These are phyloP conservation scores for Sistotremastrum suecicum DNA, from an alignment of 768 basidiomycete genomes.

Conservation along the genomic window DNA sequence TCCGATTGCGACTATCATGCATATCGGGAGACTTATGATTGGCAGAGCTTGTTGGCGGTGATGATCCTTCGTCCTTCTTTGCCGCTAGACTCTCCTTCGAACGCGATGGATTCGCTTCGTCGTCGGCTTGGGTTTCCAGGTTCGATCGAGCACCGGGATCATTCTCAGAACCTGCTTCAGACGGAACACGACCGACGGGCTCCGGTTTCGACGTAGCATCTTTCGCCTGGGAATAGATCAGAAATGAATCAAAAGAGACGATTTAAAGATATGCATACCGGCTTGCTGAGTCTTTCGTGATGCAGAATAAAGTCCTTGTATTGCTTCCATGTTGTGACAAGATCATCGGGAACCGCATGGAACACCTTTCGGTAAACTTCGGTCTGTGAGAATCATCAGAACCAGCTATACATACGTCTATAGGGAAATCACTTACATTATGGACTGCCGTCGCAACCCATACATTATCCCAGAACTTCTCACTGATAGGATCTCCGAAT, in stretches of 20 bases:
- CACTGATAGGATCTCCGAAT: slow-evolving; percentile 82
- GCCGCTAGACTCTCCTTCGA: slow-evolving; percentile 6
- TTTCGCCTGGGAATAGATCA: slow-evolving; percentile 24
- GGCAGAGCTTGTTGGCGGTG: slow-evolving; percentile 11
- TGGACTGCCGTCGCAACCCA: slow-evolving; percentile 82
- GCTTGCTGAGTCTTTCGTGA: slow-evolving; percentile 62
- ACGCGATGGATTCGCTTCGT: slow-evolving; percentile 12
- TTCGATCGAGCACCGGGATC: slow-evolving; percentile 14
- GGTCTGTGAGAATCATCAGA: slow-evolving; percentile 37
- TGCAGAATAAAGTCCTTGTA: slow-evolving; percentile 74
- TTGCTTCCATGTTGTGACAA: slow-evolving; percentile 89
- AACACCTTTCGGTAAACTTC: slow-evolving; percentile 95
- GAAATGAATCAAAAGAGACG: slow-evolving; percentile 2
- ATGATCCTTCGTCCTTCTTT: slow-evolving; percentile 4
- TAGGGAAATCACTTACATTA: slow-evolving; percentile 45
- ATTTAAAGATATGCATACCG: slow-evolving; percentile 27
- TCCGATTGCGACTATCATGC: slow-evolving; percentile 22
- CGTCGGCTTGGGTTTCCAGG: slow-evolving; percentile 6
- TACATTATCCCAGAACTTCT: slow-evolving; percentile 78
- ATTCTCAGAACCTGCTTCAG: slow-evolving; percentile 35
- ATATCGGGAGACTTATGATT: slow-evolving; percentile 16
- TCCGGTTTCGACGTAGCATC: slow-evolving; percentile 23
- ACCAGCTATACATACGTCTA: background rate
- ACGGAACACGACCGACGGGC: slow-evolving; percentile 40
- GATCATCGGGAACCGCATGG: slow-evolving; percentile 84